Base-by-base conservation (phyloP, 345 rosid genomes). In the Citrus inodora region DNA sequence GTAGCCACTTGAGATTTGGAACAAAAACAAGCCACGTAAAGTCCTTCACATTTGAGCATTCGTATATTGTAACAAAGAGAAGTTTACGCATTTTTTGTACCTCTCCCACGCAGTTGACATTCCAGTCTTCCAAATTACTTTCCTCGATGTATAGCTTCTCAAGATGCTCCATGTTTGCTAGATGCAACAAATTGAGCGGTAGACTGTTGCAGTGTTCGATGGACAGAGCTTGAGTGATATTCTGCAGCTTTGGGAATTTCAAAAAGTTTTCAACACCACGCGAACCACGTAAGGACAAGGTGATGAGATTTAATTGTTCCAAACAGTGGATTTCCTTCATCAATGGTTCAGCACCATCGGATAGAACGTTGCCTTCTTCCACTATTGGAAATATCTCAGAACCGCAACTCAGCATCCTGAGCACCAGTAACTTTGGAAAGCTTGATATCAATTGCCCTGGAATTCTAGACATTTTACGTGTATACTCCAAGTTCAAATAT, bases 21-120 rank as follows among this genome's bases (percentile, higher is more conserved):
- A 80, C 82, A n/a, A 65, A 68, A 80, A 82, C 40, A 37, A 82
- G 67, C 83, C 73, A 82, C 59, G 78, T 79, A 67, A 85, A 16
- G 19, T 82, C 81, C 32, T 10, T 32, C 59, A 75, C 32, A 1
- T 33, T 30, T 40, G 46, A 8, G 10, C 42, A 38, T 7, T 0
- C 0, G 9, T 0, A 1, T 8, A 38, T 37, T 8, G 1, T 1
- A 37, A 7, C 9, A 1, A 1, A 6, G 8, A 1, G 40, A 37
- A 37, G 40, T 6, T 37, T 37, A 6, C 40, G 40, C 40, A 37
- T 7, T 38, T 8, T 38, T 38, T 7, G 9, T 25, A 70, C 25
- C 6, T 35, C 17, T 42, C 70, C 25, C 7, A 11, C 10, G 0
- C 27, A 10, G 9, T 7, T 10, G 2, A 38, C 1, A 38, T 38